Evolutionary conservation across 1,284 basidiomycete species (phyloP), one percentile per base, ranked within the genome.

Genomic region (Gomphus sp.): DNA sequence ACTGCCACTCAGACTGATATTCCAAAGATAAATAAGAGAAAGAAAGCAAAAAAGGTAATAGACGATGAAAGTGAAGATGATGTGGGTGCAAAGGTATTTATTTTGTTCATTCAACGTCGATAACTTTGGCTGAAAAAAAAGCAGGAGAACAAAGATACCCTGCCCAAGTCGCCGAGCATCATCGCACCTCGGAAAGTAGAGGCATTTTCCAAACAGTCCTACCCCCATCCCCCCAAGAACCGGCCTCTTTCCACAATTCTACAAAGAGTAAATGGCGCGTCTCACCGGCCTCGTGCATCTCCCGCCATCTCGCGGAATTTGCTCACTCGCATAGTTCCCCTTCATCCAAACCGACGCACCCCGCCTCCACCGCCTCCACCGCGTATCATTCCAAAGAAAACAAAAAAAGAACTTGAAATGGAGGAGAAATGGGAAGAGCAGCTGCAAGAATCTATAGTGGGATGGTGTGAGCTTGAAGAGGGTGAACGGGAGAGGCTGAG

Each of bases 391-490:
- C 77, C 76, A 54, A 81, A 85, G 72, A 89, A 89, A 74, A 83
- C 77, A 50, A 89, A 89, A 74, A 89, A 89, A 69, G 80, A 87
- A 71, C 69, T 86, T 25, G 80, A 84, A 66, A 70, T 80, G 65
- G 87, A 90, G 71, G 87, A 89, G 70, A 79, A 76, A 66, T 89
- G 89, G 79, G 87, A 89, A 68, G 80, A 87, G 69, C 87, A 90
- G 70, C 71, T 90, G 56, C 74, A 85, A 45, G 88, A 90, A 14
- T 43, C 45, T 61, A 73, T 86, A 8, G 85, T 86, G 14, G 87
- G 86, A 7, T 90, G 87, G 88, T 79, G 79, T 56, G 78, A 77
- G 48, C 73, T 89, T 72, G 72, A 74, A 14, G 84, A 88, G 62
- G 76, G 76, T 55, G 85, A 89, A 68, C 77, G 86, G 65, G 81